Evolutionary conservation across 2,329 filamentous ascomycete genomes (phyloP).

Genomic region (Sordariomycetes sp.): DNA sequence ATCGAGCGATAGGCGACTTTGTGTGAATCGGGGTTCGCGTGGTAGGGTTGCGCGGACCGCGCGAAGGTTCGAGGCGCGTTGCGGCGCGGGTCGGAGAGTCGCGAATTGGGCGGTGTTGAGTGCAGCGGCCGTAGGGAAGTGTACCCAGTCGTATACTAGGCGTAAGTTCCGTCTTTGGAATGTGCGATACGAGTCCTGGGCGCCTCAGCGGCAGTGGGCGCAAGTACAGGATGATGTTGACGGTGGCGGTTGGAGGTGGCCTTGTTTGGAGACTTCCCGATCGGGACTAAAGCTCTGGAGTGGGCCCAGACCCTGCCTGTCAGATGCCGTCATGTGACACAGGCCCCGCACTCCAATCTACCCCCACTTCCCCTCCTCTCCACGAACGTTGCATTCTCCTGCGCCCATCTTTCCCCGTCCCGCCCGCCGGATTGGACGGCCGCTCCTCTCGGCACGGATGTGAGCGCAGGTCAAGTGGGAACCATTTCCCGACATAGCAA

Average conservation of each 20-base stretch:
- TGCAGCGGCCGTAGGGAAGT: no score
- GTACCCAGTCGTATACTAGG: no score
- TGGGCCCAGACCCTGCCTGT: neutral
- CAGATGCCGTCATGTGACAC: neutral
- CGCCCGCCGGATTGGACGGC: conserved; percentile 1
- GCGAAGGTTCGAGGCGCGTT: neutral
- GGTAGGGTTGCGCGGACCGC: neutral
- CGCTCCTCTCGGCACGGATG: neutral
- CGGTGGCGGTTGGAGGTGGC: neutral
- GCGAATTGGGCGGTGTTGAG: neutral
- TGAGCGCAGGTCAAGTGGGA: neutral
- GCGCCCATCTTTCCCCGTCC: neutral
- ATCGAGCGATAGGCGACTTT: neutral
- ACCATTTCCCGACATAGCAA: neutral
- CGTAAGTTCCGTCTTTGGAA: no score
- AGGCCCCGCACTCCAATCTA: neutral
- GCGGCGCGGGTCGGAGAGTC: neutral
- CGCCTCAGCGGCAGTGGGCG: neutral
- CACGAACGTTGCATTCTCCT: neutral
- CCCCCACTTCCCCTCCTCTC: neutral
- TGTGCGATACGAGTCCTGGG: no score
- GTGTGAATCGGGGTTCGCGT: neutral
- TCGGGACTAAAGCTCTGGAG: neutral
- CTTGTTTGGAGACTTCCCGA: conserved; percentile 2
- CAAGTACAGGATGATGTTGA: neutral